Percentiles rank a stretch among this genome's conserved stretches.
Conservation (phyloP, 2,329 filamentous ascomycete species). For the Nannizziopsis arthrosporioides region DNA sequence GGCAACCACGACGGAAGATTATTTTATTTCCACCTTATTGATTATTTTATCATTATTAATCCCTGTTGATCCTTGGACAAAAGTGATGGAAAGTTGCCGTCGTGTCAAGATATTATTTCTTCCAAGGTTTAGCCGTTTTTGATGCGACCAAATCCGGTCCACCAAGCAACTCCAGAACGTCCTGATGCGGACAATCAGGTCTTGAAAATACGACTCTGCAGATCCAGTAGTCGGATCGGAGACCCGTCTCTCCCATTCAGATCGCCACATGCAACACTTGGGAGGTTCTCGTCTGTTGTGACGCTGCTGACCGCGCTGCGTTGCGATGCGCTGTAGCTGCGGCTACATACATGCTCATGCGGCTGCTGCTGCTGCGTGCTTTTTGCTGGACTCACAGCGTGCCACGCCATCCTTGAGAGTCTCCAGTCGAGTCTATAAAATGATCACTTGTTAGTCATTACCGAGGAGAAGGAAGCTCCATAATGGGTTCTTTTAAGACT, state of each 20-base stretch:
- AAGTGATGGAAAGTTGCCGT: too few relatives aligned
- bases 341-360: not conserved
- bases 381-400: constrained; percentile 1
- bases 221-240: not conserved
- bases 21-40: too few relatives aligned
- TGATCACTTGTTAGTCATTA: not conserved
- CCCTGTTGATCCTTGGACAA: too few relatives aligned
- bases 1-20: not conserved
- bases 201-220: not conserved
- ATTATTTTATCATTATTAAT: too few relatives aligned
- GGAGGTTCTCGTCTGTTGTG: not conserved
- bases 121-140: not conserved
- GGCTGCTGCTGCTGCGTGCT: too few relatives aligned
- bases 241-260: not conserved
- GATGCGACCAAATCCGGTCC: not conserved
- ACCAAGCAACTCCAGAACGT: not conserved
- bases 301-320: too few relatives aligned
- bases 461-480: too few relatives aligned
- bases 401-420: constrained; percentile 4
- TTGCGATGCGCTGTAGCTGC: not conserved
- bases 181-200: not conserved
- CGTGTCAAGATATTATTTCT: too few relatives aligned
- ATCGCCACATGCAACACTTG: constrained; percentile 7
- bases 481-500: too few relatives aligned
- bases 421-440: not conserved